Base-by-base conservation (phyloP, 495 filamentous ascomycete genomes). In the Achaetomiella virescens region DNA sequence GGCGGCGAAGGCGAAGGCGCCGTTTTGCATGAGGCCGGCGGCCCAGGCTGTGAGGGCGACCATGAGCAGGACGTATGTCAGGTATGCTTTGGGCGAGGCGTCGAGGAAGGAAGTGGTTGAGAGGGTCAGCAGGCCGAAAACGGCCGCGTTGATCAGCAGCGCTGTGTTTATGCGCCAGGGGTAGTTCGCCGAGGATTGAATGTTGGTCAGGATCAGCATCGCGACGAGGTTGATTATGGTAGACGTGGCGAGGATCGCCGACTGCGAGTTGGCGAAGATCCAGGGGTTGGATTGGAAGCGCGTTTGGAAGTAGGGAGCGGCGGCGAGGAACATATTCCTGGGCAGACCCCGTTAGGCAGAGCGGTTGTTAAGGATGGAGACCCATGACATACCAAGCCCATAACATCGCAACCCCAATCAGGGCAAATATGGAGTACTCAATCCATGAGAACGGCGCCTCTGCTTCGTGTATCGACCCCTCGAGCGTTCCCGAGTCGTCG, bases 281-380 rank as follows among this genome's bases (percentile, higher is more conserved):
- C 82, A 86, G 42, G 83, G 75, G 65, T 84, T 76, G 38, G 79
- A 79, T 40, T 75, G 68, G 68, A 99, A 96, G 54, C 95, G 90
- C 48, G 71, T 75, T 64, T 91, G 84, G 76, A 99, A 96, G 75
- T 96, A 97, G 8, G 91, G 89, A 12, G 88, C 88, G 9, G 91
- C 91, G 17, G 95, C 93, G 57, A 99, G 82, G 75, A 97, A 96
- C 92, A 96, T 96, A 75, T 96, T 97, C 91, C 91, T 96, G 51
- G 17, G 38, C 24, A 48, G 27, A 22, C 6, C 3, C 33, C 7
- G 46, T 58, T 40, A 58, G 50, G 11, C 6, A 14, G 20, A 17
- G 52, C n/a, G 25, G 0, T 8, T 6, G 21, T 15, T 8, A n/a
- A 25, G 22, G 25, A 6, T 38, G 50, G 55, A 20, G 12, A 47